These are phyloP conservation scores for Drosera spatulata DNA, from an alignment of 179 eudicot genomes.

Conservation along the genomic window DNA sequence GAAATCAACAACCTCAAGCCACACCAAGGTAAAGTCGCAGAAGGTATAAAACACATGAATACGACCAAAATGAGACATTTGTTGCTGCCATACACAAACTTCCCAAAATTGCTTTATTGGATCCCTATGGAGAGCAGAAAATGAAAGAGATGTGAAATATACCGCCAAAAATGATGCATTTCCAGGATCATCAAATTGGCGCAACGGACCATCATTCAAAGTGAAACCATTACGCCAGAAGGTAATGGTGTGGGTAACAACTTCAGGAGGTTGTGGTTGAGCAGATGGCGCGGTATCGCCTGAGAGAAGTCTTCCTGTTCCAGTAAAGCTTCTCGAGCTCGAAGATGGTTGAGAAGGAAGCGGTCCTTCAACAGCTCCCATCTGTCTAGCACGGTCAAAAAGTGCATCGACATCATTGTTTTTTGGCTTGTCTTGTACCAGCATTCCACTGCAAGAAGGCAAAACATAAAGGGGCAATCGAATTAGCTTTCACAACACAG, in stretches of 20 bases:
- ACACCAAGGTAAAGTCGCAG: too few relatives aligned
- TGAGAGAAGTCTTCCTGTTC: conserved; percentile 74
- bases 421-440: conserved; percentile 67
- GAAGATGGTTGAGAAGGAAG: conserved; percentile 41
- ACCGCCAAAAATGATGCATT: conserved; percentile 72
- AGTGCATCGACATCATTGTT: conserved; percentile 52
- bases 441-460: conserved; percentile 68
- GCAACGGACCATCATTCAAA: conserved; percentile 74
- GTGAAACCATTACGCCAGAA: conserved; percentile 87
- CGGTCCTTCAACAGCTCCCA: conserved; percentile 44
- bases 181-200: conserved; percentile 65
- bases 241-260: conserved; percentile 34
- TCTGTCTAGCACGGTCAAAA: conserved; percentile 57
- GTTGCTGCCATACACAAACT: too few relatives aligned
- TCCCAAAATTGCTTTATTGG: too few relatives aligned
- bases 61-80: too few relatives aligned
- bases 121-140: too few relatives aligned
- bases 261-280: conserved; percentile 39
- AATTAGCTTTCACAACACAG: neutral
- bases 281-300: conserved; percentile 48
- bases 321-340: conserved; percentile 70
- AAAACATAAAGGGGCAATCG: neutral
- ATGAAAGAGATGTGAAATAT: too few relatives aligned
- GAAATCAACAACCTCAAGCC: too few relatives aligned
- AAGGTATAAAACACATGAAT: too few relatives aligned